phyloP scores from a whole-genome alignment of 768 basidiomycete species.

The Tricholoma sp. region DNA sequence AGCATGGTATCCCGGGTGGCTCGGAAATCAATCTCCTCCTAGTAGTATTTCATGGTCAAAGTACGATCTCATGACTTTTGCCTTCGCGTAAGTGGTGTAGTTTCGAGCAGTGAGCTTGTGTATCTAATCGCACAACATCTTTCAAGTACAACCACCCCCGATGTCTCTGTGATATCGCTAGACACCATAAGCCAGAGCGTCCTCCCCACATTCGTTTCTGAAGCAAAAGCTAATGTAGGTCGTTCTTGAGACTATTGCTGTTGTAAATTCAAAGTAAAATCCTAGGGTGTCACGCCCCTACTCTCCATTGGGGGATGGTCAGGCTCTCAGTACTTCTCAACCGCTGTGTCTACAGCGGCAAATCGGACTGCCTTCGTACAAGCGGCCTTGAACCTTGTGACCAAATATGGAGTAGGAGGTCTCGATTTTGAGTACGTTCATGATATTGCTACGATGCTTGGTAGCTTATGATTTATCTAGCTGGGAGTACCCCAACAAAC shows the following conservation, averaged over 20 bases:
- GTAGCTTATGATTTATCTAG: constrained; percentile 19
- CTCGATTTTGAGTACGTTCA: constrained; percentile 47
- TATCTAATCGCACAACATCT: neutral
- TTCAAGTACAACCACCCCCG: constrained; percentile 31
- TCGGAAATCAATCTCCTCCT: constrained; percentile 33
- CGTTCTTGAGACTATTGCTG: neutral
- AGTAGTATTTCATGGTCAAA: constrained; percentile 47
- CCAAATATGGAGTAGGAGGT: constrained; percentile 51
- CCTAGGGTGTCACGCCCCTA: constrained; percentile 49
- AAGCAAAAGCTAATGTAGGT: constrained; percentile 38
- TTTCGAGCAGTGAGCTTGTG: neutral
- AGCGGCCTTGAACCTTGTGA: constrained; percentile 45
- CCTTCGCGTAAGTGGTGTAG: constrained; percentile 37
- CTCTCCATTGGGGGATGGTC: constrained; percentile 70
- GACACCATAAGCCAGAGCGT: constrained; percentile 38
- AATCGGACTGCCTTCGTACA: constrained; percentile 64
- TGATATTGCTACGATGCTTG: neutral
- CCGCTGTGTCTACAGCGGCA: constrained; percentile 46
- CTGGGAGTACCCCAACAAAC: constrained; percentile 79
- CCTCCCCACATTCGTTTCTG: constrained; percentile 51
- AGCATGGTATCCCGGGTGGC: constrained; percentile 57
- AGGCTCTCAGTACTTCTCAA: constrained; percentile 60
- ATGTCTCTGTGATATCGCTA: constrained; percentile 28
- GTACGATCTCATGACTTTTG: constrained; percentile 44
- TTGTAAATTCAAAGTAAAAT: neutral